Conservation (phyloP, 192 early-diverging fungal species). For the Entomortierella chlamydospora region DNA sequence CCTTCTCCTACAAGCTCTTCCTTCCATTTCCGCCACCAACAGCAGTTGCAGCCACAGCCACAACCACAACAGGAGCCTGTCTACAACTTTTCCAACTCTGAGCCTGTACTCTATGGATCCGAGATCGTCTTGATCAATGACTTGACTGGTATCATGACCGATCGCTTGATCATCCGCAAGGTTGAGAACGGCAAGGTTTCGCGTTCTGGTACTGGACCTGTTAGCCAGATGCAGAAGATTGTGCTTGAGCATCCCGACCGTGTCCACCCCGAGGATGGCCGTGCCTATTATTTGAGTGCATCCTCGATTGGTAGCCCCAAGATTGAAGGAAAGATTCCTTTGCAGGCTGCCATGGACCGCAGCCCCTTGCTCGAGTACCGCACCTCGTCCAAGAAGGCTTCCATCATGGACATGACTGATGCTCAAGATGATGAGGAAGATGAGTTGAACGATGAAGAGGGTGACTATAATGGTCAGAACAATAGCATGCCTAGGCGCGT, state of each 20-base stretch:
- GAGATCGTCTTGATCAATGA: conserved; percentile 78
- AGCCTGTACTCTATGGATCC: conserved; percentile 75
- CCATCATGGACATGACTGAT: conserved; percentile 53
- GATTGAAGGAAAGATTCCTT: conserved; percentile 54
- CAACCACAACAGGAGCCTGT: conserved; percentile 33
- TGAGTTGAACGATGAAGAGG: conserved; percentile 26
- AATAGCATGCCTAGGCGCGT: conserved; percentile 29
- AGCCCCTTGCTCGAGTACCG: conserved; percentile 52
- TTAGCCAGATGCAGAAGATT: conserved; percentile 91
- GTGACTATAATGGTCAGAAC: conserved; percentile 22
- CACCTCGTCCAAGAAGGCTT: conserved; percentile 53
- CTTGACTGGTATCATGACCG: conserved; percentile 73
- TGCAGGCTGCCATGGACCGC: conserved; percentile 54
- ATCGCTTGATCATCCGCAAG: conserved; percentile 81
- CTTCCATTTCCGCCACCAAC: conserved; percentile 43
- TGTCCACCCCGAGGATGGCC: conserved; percentile 39
- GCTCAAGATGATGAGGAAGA: conserved; percentile 28
- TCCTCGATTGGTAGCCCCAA: conserved; percentile 51
- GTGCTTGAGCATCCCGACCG: conserved; percentile 66
- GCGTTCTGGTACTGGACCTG: conserved; percentile 70
- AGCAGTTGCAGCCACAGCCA: conserved; percentile 8
- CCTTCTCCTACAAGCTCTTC: conserved; percentile 10
- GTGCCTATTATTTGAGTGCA: conserved; percentile 59
- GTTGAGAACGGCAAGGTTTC: conserved; percentile 83
- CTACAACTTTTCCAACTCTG: conserved; percentile 48